Evolutionary conservation across 2,329 filamentous ascomycete genomes (phyloP).

Genomic region (Calonectria henricotiae): DNA sequence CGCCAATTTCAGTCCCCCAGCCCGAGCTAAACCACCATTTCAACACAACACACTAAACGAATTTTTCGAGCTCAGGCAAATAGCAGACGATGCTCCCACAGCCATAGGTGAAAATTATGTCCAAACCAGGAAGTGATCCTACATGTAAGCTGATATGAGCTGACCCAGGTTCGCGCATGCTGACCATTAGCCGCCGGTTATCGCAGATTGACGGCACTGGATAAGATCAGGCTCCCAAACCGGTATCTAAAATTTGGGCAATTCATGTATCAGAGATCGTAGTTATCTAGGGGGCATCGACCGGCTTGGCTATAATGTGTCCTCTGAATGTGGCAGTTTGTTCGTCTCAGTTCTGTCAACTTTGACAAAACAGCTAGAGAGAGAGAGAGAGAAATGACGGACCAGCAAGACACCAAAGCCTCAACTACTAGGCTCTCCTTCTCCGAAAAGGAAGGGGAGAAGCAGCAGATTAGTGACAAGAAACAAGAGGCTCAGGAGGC

Average conservation of each 20-base stretch:
- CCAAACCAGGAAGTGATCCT: conserved; percentile 19
- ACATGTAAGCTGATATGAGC: conserved; percentile 33
- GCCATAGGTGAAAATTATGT: background rate
- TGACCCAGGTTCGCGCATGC: conserved; percentile 8
- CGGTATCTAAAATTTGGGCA: background rate
- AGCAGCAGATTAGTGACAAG: background rate
- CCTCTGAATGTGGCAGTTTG: background rate
- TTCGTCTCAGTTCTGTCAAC: background rate
- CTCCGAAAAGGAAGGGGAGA: conserved; percentile 31
- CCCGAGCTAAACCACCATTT: background rate
- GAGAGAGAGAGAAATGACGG: conserved; percentile 8
- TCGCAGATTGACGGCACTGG: background rate
- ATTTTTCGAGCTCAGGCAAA: background rate
- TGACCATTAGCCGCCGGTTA: conserved; percentile 7
- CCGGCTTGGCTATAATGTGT: background rate
- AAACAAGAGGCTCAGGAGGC: background rate
- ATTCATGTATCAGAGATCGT: background rate
- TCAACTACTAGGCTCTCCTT: conserved; percentile 28
- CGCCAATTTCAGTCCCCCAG: background rate
- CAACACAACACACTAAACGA: background rate
- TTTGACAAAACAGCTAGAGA: background rate
- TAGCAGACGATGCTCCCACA: background rate
- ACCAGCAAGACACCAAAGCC: conserved; percentile 28
- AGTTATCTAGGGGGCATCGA: background rate
- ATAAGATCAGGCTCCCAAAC: background rate